Base-by-base conservation (phyloP, 2,329 filamentous ascomycete species). In the Apiospora sp. region DNA sequence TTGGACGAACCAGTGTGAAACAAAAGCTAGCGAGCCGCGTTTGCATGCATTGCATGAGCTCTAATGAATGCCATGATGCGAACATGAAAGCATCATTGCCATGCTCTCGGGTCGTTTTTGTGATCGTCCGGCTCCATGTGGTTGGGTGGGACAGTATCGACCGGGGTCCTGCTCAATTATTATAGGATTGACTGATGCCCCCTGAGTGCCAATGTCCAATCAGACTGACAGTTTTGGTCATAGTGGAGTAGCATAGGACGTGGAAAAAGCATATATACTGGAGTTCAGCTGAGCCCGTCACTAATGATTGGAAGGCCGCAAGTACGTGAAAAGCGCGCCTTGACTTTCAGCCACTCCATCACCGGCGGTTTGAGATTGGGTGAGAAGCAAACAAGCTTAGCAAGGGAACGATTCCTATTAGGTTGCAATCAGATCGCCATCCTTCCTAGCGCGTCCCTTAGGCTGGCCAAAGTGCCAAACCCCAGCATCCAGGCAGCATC, bases 41-140 rank as follows among this genome's bases (percentile, higher is more conserved):
- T 41, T 34, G 19, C 58, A 13, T 64, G 58, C 58, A 64, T 41
- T 64, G 58, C 58, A 64, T 37, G 30, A 41, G 30, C 34, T n/a
- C 58, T 41, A 13, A 41, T 30, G 10, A 51, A 51, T 10, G 34
- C 34, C 58, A 64, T 19, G 58, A 64, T 64, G 58, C 58, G 58
- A 64, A 64, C 58, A 12, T 16, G 58, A 14, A 13, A 10, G 0
- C 58, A 24, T 64, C 54, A n/a, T 61, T 6, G 6, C 37, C 24
- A 27, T 54, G 22, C 54, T 61, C 34, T 16, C 34, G 30, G 34
- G 58, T n/a, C 54, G 34, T 14, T 19, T 3, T 58, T 58, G 4
- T 34, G 58, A n/a, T 24, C 22, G 34, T 10, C 34, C 54, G 19
- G 30, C 34, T 37, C 34, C 58, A 24, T 64, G 58, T 64, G 34